phyloP scores from a whole-genome alignment of 2,329 filamentous ascomycete genomes.

The Diaporthe vexans region DNA sequence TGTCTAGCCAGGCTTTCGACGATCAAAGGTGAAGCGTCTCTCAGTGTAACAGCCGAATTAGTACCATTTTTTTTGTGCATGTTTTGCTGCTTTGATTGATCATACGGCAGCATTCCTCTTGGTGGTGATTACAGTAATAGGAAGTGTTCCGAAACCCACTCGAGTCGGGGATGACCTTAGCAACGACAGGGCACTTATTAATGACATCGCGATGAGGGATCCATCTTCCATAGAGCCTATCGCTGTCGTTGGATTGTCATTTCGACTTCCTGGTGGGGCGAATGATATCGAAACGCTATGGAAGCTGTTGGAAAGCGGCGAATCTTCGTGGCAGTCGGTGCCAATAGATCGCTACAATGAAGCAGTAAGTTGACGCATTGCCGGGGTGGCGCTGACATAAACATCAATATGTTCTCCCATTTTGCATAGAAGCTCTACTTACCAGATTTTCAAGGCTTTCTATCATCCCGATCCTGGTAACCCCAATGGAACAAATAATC shows the following conservation, averaged over 20 bases:
- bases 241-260: constrained; percentile 13
- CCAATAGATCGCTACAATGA: constrained; percentile 7
- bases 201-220: neutral
- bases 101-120: neutral
- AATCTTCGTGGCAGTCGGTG: neutral
- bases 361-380: neutral
- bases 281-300: neutral
- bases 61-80: neutral
- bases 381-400: neutral
- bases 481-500: constrained; percentile 22
- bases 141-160: neutral
- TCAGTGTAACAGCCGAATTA: neutral
- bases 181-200: neutral
- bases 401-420: neutral
- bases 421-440: neutral
- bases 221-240: constrained; percentile 6
- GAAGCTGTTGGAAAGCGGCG: neutral
- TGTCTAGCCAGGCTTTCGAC: neutral
- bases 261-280: constrained; percentile 16
- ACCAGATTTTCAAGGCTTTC: neutral
- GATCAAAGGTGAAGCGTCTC: neutral
- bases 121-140: neutral
- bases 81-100: neutral
- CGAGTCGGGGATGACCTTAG: neutral
- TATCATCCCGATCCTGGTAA: neutral